Conservation (phyloP, 129 eudicot genomes). For the Sambucus nigra region DNA sequence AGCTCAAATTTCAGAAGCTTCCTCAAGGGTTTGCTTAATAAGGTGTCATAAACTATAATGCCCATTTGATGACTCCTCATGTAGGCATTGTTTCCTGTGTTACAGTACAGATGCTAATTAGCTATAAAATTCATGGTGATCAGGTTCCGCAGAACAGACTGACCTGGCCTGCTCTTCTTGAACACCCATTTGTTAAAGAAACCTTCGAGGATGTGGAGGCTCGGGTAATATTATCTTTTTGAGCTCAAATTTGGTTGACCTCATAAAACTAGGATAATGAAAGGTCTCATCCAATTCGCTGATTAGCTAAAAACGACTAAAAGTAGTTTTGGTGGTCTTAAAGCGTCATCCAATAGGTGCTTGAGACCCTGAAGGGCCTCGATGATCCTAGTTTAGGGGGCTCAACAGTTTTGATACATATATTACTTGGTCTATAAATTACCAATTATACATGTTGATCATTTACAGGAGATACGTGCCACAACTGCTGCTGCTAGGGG, state of each 20-base stretch:
- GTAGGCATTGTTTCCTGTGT: conserved; percentile 4
- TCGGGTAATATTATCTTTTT: conserved; percentile 22
- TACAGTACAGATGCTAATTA: neutral
- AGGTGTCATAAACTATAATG: conserved; percentile 35
- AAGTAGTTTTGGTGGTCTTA: too few relatives aligned
- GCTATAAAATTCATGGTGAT: conserved; percentile 12
- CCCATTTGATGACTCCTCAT: conserved; percentile 5
- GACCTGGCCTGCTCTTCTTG: conserved; percentile 95
- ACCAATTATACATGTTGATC: too few relatives aligned
- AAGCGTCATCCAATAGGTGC: too few relatives aligned
- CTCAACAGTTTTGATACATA: too few relatives aligned
- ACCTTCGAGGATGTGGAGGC: conserved; percentile 53
- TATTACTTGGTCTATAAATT: too few relatives aligned
- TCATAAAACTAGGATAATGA: too few relatives aligned
- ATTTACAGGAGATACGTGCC: conserved; percentile 49
- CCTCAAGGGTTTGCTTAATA: conserved; percentile 85
- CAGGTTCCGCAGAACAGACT: conserved; percentile 90
- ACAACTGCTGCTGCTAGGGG: conserved; percentile 50
- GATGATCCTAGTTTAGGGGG: too few relatives aligned
- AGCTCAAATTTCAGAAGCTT: conserved; percentile 77
- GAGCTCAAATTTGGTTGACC: too few relatives aligned
- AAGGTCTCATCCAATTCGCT: too few relatives aligned
- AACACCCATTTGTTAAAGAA: conserved; percentile 87
- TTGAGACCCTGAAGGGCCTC: too few relatives aligned
- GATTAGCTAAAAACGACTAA: too few relatives aligned